Percentiles rank a stretch among this genome's conserved stretches.
Evolutionary conservation across 2,329 filamentous ascomycete genomes (phyloP).

Genomic region (Cryphonectria japonica): DNA sequence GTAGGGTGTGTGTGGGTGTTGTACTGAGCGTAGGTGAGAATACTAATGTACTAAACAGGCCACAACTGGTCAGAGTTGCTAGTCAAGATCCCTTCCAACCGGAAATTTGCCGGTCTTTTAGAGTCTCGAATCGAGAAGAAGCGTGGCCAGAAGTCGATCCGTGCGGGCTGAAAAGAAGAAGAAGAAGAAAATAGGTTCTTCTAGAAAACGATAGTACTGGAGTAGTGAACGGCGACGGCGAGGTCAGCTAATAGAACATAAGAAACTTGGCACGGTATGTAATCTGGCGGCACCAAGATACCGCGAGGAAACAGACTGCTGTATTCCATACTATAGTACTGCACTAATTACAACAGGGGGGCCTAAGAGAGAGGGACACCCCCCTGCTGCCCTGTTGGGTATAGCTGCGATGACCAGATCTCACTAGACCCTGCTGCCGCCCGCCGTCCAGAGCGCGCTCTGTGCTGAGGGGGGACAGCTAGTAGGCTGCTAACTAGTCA

Average conservation of each 20-base stretch:
- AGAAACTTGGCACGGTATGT: too few species aligned
- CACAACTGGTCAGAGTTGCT: neutral
- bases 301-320: too few species aligned
- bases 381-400: neutral
- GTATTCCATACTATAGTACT: too few species aligned
- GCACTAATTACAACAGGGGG: too few species aligned
- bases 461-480: too few species aligned
- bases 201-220: neutral
- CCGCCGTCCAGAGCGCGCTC: conserved; percentile 6
- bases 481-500: neutral
- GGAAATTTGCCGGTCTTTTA: neutral
- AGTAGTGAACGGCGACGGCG: neutral
- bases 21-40: too few species aligned
- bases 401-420: conserved; percentile 1
- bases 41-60: too few species aligned
- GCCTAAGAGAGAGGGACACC: neutral
- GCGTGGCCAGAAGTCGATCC: neutral
- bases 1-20: neutral
- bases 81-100: neutral
- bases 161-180: neutral
- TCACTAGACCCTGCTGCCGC: neutral
- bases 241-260: neutral
- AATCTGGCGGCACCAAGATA: too few species aligned
- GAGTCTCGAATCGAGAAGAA: neutral
- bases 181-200: neutral